phyloP scores from a whole-genome alignment of 83 land plant genomes.

The Picea abies region DNA sequence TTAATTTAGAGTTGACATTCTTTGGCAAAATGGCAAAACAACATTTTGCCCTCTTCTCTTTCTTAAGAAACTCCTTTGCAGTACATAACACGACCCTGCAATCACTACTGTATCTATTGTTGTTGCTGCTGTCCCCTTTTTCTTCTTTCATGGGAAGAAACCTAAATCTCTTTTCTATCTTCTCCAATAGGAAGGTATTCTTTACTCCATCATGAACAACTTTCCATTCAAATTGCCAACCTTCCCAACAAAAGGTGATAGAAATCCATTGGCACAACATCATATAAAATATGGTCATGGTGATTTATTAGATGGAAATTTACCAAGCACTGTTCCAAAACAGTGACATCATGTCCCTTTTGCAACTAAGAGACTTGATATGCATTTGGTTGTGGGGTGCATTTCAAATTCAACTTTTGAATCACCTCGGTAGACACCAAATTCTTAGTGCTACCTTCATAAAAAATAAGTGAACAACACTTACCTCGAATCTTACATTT shows the following conservation, averaged over 20 bases:
- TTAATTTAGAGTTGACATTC: no score
- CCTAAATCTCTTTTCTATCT: neutral
- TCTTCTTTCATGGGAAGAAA: neutral
- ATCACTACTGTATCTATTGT: no score
- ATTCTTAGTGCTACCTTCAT: neutral
- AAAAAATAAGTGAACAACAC: neutral
- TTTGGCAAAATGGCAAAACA: no score
- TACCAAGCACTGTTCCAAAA: neutral
- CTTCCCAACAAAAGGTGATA: neutral
- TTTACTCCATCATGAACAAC: neutral
- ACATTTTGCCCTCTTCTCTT: no score
- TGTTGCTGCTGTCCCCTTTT: neutral
- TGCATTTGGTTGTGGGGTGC: neutral
- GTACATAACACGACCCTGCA: no score
- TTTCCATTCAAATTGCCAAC: neutral
- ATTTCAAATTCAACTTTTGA: neutral
- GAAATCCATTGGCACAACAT: neutral
- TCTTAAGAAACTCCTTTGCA: no score
- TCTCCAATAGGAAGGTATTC: neutral
- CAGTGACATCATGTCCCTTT: neutral
- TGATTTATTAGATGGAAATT: neutral
- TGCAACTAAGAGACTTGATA: neutral
- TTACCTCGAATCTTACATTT: neutral
- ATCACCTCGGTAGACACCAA: neutral
- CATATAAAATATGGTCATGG: neutral